phyloP scores from a whole-genome alignment of 306 rosid species.

The Prunus mongolica region DNA sequence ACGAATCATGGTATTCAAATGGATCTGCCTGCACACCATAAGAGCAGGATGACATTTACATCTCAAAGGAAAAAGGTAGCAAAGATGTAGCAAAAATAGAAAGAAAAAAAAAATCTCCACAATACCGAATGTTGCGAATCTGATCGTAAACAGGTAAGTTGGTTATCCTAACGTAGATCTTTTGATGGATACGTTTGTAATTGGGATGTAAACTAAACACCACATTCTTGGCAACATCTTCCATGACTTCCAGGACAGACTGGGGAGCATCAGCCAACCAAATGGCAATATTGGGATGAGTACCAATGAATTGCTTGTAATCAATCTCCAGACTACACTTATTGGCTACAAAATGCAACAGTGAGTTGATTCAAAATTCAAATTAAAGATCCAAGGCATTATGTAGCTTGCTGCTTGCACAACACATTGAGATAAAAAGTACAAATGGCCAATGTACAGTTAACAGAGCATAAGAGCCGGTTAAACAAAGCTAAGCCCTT shows the following conservation, averaged over 20 bases:
- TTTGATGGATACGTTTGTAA: slow-evolving; percentile 81
- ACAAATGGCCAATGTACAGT: neutral
- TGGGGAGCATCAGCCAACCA: slow-evolving; percentile 99
- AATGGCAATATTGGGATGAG: slow-evolving; percentile 97
- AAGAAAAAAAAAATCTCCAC: neutral
- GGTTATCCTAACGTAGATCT: slow-evolving; percentile 83
- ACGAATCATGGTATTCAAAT: slow-evolving; percentile 97
- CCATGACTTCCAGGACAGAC: slow-evolving; percentile 96
- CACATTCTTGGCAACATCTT: slow-evolving; percentile 88
- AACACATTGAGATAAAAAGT: neutral
- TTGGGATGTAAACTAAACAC: slow-evolving; percentile 84
- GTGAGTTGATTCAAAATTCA: neutral
- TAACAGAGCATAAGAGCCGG: neutral
- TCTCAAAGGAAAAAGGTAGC: neutral
- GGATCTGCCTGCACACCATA: slow-evolving; percentile 71
- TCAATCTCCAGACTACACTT: slow-evolving; percentile 95
- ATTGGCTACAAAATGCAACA: slow-evolving; percentile 57
- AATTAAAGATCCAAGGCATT: neutral
- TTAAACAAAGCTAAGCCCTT: neutral
- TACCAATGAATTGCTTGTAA: slow-evolving; percentile 87
- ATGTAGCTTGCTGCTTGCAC: neutral
- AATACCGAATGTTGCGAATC: slow-evolving; percentile 94
- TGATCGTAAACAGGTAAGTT: slow-evolving; percentile 93
- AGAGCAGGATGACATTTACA: slow-evolving; percentile 9
- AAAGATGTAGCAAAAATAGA: neutral